Base-by-base conservation (phyloP, 495 filamentous ascomycete species). In the Beverwykella pulmonaria region DNA sequence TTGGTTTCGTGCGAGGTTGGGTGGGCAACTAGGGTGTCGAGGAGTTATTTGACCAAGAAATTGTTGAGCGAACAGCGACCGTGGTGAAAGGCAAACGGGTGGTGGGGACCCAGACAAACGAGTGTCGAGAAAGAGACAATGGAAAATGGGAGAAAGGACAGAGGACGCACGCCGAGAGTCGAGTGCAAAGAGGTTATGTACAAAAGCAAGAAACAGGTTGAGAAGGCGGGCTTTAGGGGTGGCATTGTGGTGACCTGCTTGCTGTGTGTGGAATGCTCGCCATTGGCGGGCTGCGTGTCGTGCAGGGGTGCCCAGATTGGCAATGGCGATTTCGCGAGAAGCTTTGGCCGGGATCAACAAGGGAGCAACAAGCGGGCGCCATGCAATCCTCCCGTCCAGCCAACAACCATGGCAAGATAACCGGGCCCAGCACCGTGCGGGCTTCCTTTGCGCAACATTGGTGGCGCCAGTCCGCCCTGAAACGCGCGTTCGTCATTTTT, bases 51-150 rank as follows among this genome's bases (percentile, higher is more conserved):
- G n/a, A 12, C 32, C 12, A 34, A 34, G 55, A 53, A 39, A 25
- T n/a, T n/a, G 36, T 30, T 12, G 39, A 20, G 12, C 23, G 15
- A 48, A 27, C 14, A 48, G 26, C 56, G 41, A 49, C 6, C 5
- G 23, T 59, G 53, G 32, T 27, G 48, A 39, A 22, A 54, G 32
- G 17, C 44, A 66, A 60, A 30, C 25, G 26, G 55, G 55, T 30
- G 23, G 32, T 22, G n/a, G 1, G 46, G 9, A 39, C 49, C 52
- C 58, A 34, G 29, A 56, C 57, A 67, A 61, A 61, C 57, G 64
- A 61, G 64, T 67, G 64, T 67, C n/a, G 32, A 67, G 62, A 59
- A 65, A 34, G 54, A 44, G 6, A 14, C 8, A n/a, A n/a, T 15
- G 39, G 39, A 44, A 44, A 15, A 44, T 44, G 39, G 39, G 17